Evolutionary conservation across 306 rosid genomes (phyloP), one percentile per base, ranked within the genome.

Genomic region (Vigna mungo): DNA sequence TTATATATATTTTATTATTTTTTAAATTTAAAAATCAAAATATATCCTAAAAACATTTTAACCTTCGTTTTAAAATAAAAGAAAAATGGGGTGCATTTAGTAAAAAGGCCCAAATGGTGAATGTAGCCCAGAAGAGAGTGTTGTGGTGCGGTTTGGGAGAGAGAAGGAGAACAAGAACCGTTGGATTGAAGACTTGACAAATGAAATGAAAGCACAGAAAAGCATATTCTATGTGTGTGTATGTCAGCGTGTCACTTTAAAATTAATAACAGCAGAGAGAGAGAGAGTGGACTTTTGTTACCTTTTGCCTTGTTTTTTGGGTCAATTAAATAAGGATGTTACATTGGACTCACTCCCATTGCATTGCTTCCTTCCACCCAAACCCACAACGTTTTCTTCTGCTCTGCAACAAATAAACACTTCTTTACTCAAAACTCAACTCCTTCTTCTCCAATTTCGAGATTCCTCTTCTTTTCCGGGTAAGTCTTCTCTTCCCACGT

Each of bases 271-370:
- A 59, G 2, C 15, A 23, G 32, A 41, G 48, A 71, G 46, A 20
- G 60, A 71, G 16, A 51, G 76, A 71, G 76, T 20, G 62, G 75
- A 71, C 75, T 71, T 70, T 71, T 32, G 75, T n/a, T 71, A 21
- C 75, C 63, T 0, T 30, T 47, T 32, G 75, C 62, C n/a, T 71
- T 49, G 75, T 4, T 71, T 71, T 71, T 34, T 71, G 75, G 75
- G 62, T 71, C 47, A 71, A 51, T 9, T 71, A 32, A 71, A 30
- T 71, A 68, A 66, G 72, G 72, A 66, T 66, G 54, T 43, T 41
- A 3, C 7, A 43, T 65, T 41, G 36, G 53, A 66, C 36, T 66
- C 17, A 20, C 47, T 17, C 15, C 10, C 70, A 39, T 41, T 44
- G 16, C 51, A 46, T 46, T 12, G 54, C 36, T 21, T 67, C 37